Conservation (phyloP, 2,329 filamentous ascomycete genomes). For the Rhynchosporium agropyri region DNA sequence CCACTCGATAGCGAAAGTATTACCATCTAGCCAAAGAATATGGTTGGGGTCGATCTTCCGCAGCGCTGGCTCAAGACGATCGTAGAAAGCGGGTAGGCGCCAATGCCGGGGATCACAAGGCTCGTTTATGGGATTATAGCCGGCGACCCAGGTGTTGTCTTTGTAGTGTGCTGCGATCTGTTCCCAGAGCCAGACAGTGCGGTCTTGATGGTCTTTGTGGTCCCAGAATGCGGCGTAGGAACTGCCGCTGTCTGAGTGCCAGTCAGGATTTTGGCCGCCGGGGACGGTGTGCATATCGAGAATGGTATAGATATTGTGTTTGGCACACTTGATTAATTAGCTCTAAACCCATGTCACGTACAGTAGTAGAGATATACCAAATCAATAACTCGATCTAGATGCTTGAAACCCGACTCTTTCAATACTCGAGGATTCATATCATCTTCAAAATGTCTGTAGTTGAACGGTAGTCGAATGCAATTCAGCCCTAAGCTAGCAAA, state of each 20-base stretch:
- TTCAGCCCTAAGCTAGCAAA: constrained; percentile 59
- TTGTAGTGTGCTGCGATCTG: constrained; percentile 48
- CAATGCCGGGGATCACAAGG: constrained; percentile 43
- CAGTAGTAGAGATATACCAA: constrained; percentile 35
- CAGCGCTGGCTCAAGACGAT: constrained; percentile 46
- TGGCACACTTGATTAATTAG: constrained; percentile 40
- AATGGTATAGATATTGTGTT: constrained; percentile 49
- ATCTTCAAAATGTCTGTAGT: constrained; percentile 60
- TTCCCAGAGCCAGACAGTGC: constrained; percentile 49
- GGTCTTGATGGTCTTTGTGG: constrained; percentile 51
- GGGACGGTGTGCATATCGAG: constrained; percentile 51
- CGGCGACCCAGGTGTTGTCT: constrained; percentile 45
- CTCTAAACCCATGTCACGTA: neutral
- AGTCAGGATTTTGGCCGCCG: constrained; percentile 52
- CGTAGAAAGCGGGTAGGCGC: constrained; percentile 47
- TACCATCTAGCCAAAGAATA: constrained; percentile 55
- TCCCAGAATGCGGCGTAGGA: constrained; percentile 51
- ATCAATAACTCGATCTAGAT: constrained; percentile 52
- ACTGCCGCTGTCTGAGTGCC: constrained; percentile 48
- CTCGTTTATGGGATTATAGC: constrained; percentile 43
- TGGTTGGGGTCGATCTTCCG: constrained; percentile 50
- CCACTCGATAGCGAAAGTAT: constrained; percentile 58
- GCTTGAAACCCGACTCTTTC: constrained; percentile 52
- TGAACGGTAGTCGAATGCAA: constrained; percentile 62
- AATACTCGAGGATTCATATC: constrained; percentile 53